phyloP scores from a whole-genome alignment of 148 eudicot species.

The Camellia japonica region DNA sequence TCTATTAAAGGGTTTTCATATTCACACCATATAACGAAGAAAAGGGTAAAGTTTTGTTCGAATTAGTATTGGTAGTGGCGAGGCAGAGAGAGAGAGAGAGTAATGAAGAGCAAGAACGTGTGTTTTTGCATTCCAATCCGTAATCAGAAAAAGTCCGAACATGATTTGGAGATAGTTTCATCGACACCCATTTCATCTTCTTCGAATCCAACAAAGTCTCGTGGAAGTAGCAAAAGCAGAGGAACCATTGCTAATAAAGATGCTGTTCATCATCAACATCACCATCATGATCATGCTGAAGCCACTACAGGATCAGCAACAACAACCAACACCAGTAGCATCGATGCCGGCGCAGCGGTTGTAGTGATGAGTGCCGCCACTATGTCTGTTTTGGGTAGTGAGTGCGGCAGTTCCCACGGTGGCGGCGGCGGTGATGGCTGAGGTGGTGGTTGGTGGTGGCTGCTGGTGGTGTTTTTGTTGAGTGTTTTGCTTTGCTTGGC shows the following conservation, averaged over 20 bases:
- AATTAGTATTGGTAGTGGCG: background rate
- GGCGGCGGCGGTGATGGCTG: constrained; percentile 13
- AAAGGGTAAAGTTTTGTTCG: background rate
- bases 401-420: constrained; percentile 2
- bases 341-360: constrained; percentile 8
- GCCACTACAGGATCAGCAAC: background rate
- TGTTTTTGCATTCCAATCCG: constrained; percentile 10
- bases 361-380: background rate
- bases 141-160: background rate
- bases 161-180: background rate
- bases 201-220: background rate
- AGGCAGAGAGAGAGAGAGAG: background rate
- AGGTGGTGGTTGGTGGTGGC: background rate
- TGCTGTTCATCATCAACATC: background rate
- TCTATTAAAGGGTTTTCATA: background rate
- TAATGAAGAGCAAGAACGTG: constrained; percentile 6
- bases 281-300: background rate
- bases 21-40: background rate
- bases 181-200: background rate
- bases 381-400: background rate
- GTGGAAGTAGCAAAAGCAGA: background rate
- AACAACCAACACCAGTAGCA: background rate
- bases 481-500: background rate
- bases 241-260: background rate
- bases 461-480: background rate